A percentile compares a stretch with the other conserved stretches of the same genome.
Conservation (phyloP, 306 rosid species). For the Glycine soja region DNA sequence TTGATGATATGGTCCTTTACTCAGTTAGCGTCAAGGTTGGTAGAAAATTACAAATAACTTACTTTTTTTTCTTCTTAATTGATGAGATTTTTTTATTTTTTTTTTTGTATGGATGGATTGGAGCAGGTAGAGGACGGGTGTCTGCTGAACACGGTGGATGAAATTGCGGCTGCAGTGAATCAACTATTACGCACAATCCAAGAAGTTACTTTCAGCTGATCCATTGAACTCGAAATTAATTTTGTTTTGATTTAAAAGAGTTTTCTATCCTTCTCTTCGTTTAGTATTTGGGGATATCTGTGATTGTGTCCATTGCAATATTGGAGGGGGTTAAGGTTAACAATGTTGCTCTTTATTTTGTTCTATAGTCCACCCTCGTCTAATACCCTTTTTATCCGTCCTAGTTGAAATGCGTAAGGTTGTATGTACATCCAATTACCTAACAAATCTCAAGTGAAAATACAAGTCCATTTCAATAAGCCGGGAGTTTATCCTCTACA, state of each 20-base stretch:
- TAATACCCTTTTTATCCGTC: not conserved
- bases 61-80: not conserved
- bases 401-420: conserved; percentile 22
- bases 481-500: not conserved
- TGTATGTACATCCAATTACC: conserved; percentile 38
- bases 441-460: conserved; percentile 24
- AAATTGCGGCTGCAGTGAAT: conserved; percentile 86
- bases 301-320: conserved; percentile 21
- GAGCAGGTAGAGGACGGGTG: conserved; percentile 85
- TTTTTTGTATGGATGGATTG: conserved; percentile 15
- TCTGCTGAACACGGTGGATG: conserved; percentile 80
- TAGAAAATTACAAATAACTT: not conserved
- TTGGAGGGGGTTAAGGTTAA: not conserved
- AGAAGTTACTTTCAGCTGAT: conserved; percentile 56
- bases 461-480: conserved; percentile 27
- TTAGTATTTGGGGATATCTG: not conserved
- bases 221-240: conserved; percentile 9
- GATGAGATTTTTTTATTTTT: not conserved
- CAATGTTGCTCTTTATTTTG: conserved; percentile 4
- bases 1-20: conserved; percentile 74
- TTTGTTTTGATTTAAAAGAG: not conserved
- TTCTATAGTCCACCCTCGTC: conserved; percentile 6
- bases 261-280: conserved; percentile 9
- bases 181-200: conserved; percentile 67
- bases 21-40: conserved; percentile 81